Conservation (phyloP, 495 filamentous ascomycete genomes). For the Symbiotaphrina buchneri region DNA sequence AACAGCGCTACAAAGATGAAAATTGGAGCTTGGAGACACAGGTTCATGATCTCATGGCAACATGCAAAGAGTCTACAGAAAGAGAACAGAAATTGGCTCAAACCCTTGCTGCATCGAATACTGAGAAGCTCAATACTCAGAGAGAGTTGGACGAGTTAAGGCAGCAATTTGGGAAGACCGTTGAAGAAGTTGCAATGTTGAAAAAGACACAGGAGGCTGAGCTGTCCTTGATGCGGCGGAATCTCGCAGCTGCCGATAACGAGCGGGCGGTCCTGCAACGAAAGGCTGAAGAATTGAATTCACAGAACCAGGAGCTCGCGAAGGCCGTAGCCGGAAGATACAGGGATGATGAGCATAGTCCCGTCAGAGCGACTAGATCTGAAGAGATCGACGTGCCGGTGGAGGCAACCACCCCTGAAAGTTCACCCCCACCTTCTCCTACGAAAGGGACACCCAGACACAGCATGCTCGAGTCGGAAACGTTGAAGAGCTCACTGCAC, state of each 20-base stretch:
- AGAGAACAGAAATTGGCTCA: constrained; percentile 62
- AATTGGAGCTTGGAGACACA: constrained; percentile 92
- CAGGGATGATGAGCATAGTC: constrained; percentile 38
- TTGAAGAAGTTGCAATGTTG: constrained; percentile 50
- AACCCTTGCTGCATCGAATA: constrained; percentile 35
- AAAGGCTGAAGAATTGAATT: constrained; percentile 65
- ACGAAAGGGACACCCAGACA: constrained; percentile 81
- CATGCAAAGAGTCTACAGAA: constrained; percentile 46
- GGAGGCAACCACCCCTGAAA: constrained; percentile 59
- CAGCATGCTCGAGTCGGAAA: constrained; percentile 78
- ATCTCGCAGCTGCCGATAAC: constrained; percentile 44
- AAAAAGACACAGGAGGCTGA: constrained; percentile 81
- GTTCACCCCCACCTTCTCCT: constrained; percentile 76
- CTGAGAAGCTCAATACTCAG: constrained; percentile 56
- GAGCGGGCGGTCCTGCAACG: constrained; percentile 54
- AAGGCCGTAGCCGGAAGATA: constrained; percentile 54
- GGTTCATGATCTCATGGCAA: constrained; percentile 55
- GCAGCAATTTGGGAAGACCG: constrained; percentile 47
- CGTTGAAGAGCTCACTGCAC: constrained; percentile 73
- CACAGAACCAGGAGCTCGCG: constrained; percentile 76
- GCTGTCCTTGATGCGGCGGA: constrained; percentile 53
- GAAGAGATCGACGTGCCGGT: constrained; percentile 40
- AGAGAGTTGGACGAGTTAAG: constrained; percentile 78
- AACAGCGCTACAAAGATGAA: constrained; percentile 88
- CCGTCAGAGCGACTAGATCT: too few species aligned